Evolutionary conservation across 768 basidiomycete species (phyloP).

Genomic region (Hemileccinum impolitum): DNA sequence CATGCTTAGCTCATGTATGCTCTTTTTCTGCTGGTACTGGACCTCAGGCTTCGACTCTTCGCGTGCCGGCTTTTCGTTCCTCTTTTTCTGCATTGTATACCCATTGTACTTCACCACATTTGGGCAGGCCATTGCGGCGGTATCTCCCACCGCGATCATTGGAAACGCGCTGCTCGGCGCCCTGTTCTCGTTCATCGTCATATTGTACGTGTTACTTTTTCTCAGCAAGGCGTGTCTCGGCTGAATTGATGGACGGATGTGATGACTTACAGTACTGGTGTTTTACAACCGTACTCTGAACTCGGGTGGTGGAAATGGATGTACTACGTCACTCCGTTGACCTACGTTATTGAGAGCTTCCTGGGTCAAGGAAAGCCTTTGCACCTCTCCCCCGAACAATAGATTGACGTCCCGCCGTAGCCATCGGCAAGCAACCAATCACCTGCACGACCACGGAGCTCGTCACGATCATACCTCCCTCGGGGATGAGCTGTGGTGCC

Average conservation of each 20-base stretch:
- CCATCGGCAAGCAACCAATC: constrained; percentile 40
- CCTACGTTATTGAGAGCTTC: constrained; percentile 48
- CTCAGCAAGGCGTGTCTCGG: not conserved
- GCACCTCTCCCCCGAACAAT: not conserved
- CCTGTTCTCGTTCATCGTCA: constrained; percentile 36
- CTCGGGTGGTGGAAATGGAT: constrained; percentile 32
- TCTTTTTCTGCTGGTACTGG: constrained; percentile 51
- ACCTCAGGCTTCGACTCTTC: constrained; percentile 36
- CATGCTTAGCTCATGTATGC: constrained; percentile 36
- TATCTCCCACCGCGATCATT: constrained; percentile 40
- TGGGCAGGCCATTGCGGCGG: constrained; percentile 39
- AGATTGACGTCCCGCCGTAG: constrained; percentile 21
- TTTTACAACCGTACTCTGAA: constrained; percentile 43
- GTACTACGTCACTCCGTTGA: constrained; percentile 48
- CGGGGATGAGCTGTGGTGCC: constrained; percentile 47
- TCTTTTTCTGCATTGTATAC: constrained; percentile 36
- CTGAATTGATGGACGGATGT: not conserved
- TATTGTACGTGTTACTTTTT: constrained; percentile 35
- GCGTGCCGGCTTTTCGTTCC: constrained; percentile 26
- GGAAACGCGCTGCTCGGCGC: constrained; percentile 38
- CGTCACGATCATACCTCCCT: constrained; percentile 33
- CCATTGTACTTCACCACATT: constrained; percentile 46
- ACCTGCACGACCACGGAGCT: constrained; percentile 53
- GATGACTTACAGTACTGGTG: constrained; percentile 37
- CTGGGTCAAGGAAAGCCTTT: constrained; percentile 24